Conservation (phyloP, 169 alveolate species). For the Ichthyophthirius multifiliis region DNA sequence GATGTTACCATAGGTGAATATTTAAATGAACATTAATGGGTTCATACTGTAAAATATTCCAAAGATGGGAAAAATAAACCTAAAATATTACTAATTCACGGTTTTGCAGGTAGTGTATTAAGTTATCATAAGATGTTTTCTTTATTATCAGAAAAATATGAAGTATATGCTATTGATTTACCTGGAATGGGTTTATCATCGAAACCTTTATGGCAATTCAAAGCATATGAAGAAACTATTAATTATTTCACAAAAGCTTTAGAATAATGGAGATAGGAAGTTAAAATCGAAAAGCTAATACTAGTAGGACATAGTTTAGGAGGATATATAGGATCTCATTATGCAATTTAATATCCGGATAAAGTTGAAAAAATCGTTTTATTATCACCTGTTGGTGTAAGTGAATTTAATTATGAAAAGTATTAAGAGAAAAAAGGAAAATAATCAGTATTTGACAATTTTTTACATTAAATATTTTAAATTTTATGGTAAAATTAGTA, state of each 20-base stretch:
- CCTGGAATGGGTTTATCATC: slow-evolving; percentile 64
- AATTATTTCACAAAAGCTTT: slow-evolving; percentile 51
- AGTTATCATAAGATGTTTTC: slow-evolving; percentile 43
- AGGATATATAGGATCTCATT: slow-evolving; percentile 55
- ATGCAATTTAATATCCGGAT: slow-evolving; percentile 43
- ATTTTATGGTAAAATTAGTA: background rate
- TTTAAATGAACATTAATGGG: no score
- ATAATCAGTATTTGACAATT: background rate
- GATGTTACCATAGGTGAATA: no score
- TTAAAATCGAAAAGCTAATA: slow-evolving; percentile 35
- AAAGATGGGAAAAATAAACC: no score
- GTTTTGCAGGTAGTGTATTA: slow-evolving; percentile 57
- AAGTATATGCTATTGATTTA: slow-evolving; percentile 51
- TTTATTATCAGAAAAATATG: slow-evolving; percentile 21
- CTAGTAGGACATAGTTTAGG: slow-evolving; percentile 65
- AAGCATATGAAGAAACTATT: slow-evolving; percentile 33
- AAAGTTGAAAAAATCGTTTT: slow-evolving; percentile 11
- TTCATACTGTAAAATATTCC: no score
- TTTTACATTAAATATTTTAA: slow-evolving; percentile 7
- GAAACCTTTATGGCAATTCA: slow-evolving; percentile 36
- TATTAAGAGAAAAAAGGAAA: slow-evolving; percentile 7
- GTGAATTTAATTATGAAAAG: slow-evolving; percentile 17
- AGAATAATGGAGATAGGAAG: slow-evolving; percentile 32
- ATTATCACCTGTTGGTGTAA: slow-evolving; percentile 32
- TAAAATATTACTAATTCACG: slow-evolving; percentile 46